Conservation (phyloP, 1,139 yeast genomes). For the Sugiyamaella paludigena region DNA sequence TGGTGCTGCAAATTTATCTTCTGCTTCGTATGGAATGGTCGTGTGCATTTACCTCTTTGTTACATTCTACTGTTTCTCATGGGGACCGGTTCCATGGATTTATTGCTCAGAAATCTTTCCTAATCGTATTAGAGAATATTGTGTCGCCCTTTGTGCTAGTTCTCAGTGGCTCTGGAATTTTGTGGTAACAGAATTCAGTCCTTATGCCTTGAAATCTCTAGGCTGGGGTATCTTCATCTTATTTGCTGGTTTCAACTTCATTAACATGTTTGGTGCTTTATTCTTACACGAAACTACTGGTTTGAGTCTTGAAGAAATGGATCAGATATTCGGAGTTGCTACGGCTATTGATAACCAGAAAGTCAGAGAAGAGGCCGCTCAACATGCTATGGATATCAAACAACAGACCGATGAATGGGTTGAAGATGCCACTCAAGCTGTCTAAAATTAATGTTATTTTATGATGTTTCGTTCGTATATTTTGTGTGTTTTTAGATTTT, state of each 20-base stretch:
- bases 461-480: too few relatives aligned
- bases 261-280: constrained; percentile 53
- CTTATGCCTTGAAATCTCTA: constrained; percentile 54
- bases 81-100: constrained; percentile 63
- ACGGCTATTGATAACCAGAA: constrained; percentile 15
- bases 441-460: too few relatives aligned
- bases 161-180: constrained; percentile 83
- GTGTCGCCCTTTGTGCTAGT: constrained; percentile 58
- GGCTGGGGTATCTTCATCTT: constrained; percentile 59
- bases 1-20: constrained; percentile 6
- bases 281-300: constrained; percentile 76
- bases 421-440: constrained; percentile 8
- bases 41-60: constrained; percentile 43
- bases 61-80: constrained; percentile 62
- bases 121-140: constrained; percentile 53
- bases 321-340: constrained; percentile 30
- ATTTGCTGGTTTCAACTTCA: constrained; percentile 60
- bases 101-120: constrained; percentile 58
- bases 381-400: constrained; percentile 11
- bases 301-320: constrained; percentile 70
- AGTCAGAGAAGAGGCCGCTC: constrained; percentile 11
- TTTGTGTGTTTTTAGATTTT: too few relatives aligned
- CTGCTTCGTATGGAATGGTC: constrained; percentile 14
- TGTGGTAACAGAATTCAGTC: constrained; percentile 66
- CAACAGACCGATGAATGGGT: constrained; percentile 8